These are phyloP conservation scores for Blastocystis hominis DNA, from an alignment of 352 stramenopile species.

Conservation along the genomic window DNA sequence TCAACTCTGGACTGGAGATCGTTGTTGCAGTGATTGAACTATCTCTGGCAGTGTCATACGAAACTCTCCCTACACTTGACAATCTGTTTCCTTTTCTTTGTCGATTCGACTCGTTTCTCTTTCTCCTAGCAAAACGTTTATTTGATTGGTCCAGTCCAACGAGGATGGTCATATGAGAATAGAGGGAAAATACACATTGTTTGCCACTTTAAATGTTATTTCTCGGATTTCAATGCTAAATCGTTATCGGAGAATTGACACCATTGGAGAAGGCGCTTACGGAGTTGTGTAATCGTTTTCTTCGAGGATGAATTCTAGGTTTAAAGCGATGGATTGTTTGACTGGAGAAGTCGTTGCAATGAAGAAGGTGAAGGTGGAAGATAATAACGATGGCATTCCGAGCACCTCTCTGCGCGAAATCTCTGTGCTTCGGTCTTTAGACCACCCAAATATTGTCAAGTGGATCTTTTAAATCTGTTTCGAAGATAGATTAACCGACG, in stretches of 20 bases:
- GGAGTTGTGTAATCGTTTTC: background rate
- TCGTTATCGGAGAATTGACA: conserved; percentile 31
- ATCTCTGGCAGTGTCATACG: too few relatives aligned
- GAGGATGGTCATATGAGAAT: too few relatives aligned
- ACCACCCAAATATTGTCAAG: conserved; percentile 94
- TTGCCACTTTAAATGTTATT: background rate
- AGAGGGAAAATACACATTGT: background rate
- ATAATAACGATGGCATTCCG: conserved; percentile 87
- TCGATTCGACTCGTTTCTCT: too few relatives aligned
- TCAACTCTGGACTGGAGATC: too few relatives aligned
- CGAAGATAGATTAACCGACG: conserved; percentile 16
- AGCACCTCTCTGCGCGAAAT: conserved; percentile 95
- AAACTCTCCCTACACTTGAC: too few relatives aligned
- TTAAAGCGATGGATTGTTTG: conserved; percentile 50
- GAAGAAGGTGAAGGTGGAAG: conserved; percentile 54
- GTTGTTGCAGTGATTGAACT: too few relatives aligned
- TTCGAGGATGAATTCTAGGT: background rate
- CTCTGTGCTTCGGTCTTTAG: conserved; percentile 86
- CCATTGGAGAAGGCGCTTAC: conserved; percentile 44
- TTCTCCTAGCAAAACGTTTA: too few relatives aligned
- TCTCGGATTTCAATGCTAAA: conserved; percentile 21
- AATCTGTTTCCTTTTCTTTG: too few relatives aligned
- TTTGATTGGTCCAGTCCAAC: too few relatives aligned
- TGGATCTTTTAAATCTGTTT: background rate
- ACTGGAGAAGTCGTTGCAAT: conserved; percentile 57